Percentiles rank a stretch among this genome's conserved stretches.
Evolutionary conservation across 73 alveolate genomes (phyloP).

Genomic region (Paraurostyla sp.): DNA sequence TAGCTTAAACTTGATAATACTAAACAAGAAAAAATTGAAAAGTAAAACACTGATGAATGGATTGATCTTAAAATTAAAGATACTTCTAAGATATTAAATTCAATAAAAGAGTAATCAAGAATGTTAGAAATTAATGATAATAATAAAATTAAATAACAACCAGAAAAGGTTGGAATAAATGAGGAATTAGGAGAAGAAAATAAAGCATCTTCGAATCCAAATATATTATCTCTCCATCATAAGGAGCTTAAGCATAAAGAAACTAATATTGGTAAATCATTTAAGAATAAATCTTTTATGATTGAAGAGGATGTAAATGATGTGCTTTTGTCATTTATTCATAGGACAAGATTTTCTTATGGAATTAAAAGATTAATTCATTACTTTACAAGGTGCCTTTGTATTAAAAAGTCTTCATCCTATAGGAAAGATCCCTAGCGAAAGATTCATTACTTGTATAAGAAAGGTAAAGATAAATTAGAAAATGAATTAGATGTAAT

Average conservation of each 20-base stretch:
- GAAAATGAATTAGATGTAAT: conserved; percentile 36
- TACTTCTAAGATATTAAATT: too few species aligned
- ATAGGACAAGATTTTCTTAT: conserved; percentile 26
- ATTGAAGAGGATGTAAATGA: neutral
- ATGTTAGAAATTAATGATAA: too few species aligned
- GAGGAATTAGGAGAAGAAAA: too few species aligned
- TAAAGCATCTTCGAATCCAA: too few species aligned
- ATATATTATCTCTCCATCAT: too few species aligned
- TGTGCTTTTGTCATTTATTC: neutral
- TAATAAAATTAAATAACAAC: too few species aligned
- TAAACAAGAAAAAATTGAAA: too few species aligned
- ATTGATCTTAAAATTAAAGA: too few species aligned
- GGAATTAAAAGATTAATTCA: neutral
- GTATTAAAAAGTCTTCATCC: neutral
- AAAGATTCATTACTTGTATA: conserved; percentile 12
- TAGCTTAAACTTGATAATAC: too few species aligned
- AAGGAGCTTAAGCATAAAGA: neutral
- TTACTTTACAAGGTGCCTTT: conserved; percentile 27
- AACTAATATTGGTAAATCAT: neutral
- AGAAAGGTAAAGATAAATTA: conserved; percentile 28
- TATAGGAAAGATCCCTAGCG: neutral
- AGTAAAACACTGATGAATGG: too few species aligned
- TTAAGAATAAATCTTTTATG: neutral
- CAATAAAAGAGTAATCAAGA: too few species aligned
- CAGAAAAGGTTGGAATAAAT: too few species aligned